Conservation (phyloP, 1,139 yeast species). For the Protomyces lactucae-debilis region DNA sequence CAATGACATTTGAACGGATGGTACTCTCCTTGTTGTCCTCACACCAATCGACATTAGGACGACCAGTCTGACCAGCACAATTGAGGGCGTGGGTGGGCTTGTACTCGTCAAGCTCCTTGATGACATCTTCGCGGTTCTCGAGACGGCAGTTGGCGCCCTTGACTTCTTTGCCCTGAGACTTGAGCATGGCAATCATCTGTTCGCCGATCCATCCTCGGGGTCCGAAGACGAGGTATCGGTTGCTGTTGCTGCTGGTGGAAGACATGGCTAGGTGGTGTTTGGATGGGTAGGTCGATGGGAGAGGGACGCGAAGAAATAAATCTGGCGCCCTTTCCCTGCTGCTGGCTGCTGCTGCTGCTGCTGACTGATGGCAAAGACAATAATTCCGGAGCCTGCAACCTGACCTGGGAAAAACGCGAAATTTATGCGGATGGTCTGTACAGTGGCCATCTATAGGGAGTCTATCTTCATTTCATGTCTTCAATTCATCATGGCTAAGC, state of each 20-base stretch:
- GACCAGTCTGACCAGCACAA: slow-evolving; percentile 25
- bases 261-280: neutral
- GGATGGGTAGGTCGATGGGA: no score
- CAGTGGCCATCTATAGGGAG: no score
- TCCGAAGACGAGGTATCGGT: slow-evolving; percentile 23
- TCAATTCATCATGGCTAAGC: no score
- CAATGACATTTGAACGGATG: slow-evolving; percentile 46
- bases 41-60: slow-evolving; percentile 27
- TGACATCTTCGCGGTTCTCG: slow-evolving; percentile 19
- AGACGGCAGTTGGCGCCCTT: slow-evolving; percentile 19
- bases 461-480: no score
- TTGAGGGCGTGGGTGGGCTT: slow-evolving; percentile 26
- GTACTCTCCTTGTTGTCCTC: slow-evolving; percentile 27
- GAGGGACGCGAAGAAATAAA: no score
- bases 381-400: no score
- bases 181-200: slow-evolving; percentile 23
- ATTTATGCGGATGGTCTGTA: no score
- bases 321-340: no score
- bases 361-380: no score
- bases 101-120: slow-evolving; percentile 22
- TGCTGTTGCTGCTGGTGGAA: neutral
- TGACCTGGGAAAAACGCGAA: no score
- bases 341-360: no score
- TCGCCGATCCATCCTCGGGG: slow-evolving; percentile 27
- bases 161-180: slow-evolving; percentile 23